Percentiles rank a stretch among this genome's conserved stretches.
These are phyloP conservation scores for Apiotrichum laibachii DNA, from an alignment of 1,284 basidiomycete species.

Conservation along the genomic window DNA sequence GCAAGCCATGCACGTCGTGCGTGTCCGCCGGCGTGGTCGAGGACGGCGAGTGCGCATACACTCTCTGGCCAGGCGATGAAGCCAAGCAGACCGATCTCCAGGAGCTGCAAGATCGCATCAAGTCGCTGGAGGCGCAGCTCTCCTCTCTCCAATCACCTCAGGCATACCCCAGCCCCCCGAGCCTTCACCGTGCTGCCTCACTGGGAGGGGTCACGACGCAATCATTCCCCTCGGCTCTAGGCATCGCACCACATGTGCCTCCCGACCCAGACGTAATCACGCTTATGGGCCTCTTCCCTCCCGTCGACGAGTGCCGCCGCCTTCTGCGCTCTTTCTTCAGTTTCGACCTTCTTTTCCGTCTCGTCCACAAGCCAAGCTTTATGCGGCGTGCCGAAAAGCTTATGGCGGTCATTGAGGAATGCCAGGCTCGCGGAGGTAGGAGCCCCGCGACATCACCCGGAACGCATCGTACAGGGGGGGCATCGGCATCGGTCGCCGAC, in stretches of 20 bases:
- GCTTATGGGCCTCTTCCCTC: not conserved
- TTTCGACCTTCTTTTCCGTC: conserved; percentile 10
- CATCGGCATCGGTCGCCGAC: no score
- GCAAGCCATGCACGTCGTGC: conserved; percentile 9
- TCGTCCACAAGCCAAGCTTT: conserved; percentile 10
- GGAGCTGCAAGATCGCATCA: not conserved
- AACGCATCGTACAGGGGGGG: no score
- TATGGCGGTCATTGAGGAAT: not conserved
- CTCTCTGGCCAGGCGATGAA: not conserved
- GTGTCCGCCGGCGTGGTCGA: not conserved
- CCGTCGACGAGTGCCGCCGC: conserved; percentile 7
- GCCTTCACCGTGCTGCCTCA: not conserved
- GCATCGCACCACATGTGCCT: no score
- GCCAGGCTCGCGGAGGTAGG: no score
- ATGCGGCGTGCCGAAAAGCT: conserved; percentile 2
- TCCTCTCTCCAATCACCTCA: not conserved
- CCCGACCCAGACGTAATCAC: no score
- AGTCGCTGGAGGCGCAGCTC: not conserved
- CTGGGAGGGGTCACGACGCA: no score
- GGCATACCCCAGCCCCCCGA: not conserved
- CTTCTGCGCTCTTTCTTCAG: not conserved
- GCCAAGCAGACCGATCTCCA: not conserved
- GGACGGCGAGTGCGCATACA: conserved; percentile 1
- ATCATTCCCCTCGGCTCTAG: no score
- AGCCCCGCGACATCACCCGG: no score